These are phyloP conservation scores for Cyphellophora europaea DNA, from an alignment of 2,329 filamentous ascomycete species.

Conservation along the genomic window DNA sequence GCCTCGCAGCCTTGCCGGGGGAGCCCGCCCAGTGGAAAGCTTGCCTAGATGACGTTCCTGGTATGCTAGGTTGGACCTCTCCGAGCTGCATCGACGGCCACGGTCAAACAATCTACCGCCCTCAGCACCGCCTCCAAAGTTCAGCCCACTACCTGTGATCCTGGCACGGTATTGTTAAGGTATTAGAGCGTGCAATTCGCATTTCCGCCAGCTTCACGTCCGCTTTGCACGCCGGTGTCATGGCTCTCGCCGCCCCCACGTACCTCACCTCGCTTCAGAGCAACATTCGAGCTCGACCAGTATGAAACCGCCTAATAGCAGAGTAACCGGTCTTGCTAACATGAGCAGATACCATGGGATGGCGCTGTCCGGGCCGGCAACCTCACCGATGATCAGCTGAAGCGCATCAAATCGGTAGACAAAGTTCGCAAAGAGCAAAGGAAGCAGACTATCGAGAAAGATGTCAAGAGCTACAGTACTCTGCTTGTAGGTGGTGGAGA, in stretches of 20 bases:
- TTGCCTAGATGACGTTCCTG: too few relatives aligned
- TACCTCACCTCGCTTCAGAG: slow-evolving; percentile 85
- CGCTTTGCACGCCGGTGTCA: too few relatives aligned
- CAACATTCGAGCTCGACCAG: slow-evolving; percentile 86
- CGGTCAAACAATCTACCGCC: too few relatives aligned
- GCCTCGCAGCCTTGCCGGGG: too few relatives aligned
- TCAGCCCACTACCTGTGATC: too few relatives aligned
- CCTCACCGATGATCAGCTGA: slow-evolving; percentile 86
- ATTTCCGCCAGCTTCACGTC: too few relatives aligned
- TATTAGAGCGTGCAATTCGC: too few relatives aligned
- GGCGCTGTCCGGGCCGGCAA: slow-evolving; percentile 87
- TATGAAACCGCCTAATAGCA: slow-evolving; percentile 5
- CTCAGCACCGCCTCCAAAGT: too few relatives aligned
- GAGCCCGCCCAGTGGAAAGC: too few relatives aligned
- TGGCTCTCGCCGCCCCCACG: slow-evolving; percentile 76
- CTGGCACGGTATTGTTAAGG: too few relatives aligned
- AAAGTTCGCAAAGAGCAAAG: slow-evolving; percentile 91
- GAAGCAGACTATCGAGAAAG: slow-evolving; percentile 68
- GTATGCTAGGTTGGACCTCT: too few relatives aligned
- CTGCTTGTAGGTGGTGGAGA: slow-evolving; percentile 64
- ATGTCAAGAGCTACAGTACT: slow-evolving; percentile 68
- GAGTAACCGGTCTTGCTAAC: slow-evolving; percentile 4
- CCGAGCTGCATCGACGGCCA: too few relatives aligned
- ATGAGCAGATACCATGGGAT: slow-evolving; percentile 73
- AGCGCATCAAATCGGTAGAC: slow-evolving; percentile 92